Evolutionary conservation across 495 filamentous ascomycete species (phyloP).

Genomic region (Daldinia vernicosa): DNA sequence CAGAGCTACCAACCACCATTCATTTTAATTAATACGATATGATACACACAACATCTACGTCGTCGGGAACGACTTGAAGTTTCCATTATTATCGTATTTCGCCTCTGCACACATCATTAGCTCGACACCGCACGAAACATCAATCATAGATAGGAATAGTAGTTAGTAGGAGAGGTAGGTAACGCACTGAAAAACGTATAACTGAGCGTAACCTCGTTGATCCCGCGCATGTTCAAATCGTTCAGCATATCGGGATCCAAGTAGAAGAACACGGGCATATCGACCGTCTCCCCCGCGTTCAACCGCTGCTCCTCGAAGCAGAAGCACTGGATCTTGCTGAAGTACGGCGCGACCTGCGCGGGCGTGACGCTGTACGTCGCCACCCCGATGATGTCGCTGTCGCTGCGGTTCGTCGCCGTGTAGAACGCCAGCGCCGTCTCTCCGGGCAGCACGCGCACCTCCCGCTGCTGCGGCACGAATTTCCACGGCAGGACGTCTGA

Average conservation of each 20-base stretch:
- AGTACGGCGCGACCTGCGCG: constrained; percentile 95
- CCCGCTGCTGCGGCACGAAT: constrained; percentile 94
- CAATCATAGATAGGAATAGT: too few relatives aligned
- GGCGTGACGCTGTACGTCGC: constrained; percentile 98
- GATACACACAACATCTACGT: constrained; percentile 20
- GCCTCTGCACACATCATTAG: constrained; percentile 69
- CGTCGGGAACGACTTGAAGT: constrained; percentile 46
- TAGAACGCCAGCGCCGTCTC: constrained; percentile 99
- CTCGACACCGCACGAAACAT: too few relatives aligned
- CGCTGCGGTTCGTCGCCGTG: constrained; percentile 90
- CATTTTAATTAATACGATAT: constrained; percentile 16
- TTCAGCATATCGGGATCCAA: constrained; percentile 95
- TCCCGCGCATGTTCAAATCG: constrained; percentile 89
- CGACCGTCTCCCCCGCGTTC: constrained; percentile 94
- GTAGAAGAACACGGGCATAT: constrained; percentile 99
- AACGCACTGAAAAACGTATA: constrained; percentile 97
- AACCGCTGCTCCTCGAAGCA: constrained; percentile 96
- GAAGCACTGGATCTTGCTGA: constrained; percentile 99
- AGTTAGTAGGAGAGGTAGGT: too few relatives aligned
- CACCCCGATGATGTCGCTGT: constrained; percentile 94
- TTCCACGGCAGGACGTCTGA: constrained; percentile 98
- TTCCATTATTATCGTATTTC: constrained; percentile 84
- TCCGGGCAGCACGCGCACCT: constrained; percentile 92
- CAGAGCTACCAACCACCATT: not conserved
- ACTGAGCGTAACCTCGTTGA: constrained; percentile 92